Evolutionary conservation across 305 asterid genomes (phyloP).

Genomic region (Solanum hybrid): DNA sequence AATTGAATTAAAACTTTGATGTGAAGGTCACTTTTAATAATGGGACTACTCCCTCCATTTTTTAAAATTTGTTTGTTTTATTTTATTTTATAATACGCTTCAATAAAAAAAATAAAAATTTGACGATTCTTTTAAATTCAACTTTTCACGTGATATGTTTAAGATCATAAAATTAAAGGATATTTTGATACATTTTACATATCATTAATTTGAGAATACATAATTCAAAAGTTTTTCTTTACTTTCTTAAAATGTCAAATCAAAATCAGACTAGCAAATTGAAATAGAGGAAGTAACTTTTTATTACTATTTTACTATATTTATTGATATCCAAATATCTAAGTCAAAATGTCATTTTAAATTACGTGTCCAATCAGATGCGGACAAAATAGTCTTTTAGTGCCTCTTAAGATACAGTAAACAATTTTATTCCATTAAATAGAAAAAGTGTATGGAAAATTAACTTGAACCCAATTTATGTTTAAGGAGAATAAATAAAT

Average conservation of each 20-base stretch:
- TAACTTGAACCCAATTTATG: not conserved
- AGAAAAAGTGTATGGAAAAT: not conserved
- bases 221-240: not conserved
- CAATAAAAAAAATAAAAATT: too few species aligned
- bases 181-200: not conserved
- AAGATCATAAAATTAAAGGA: not conserved
- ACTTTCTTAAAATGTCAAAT: not conserved
- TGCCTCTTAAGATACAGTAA: not conserved
- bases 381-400: not conserved
- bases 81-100: too few species aligned
- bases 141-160: fast-evolving
- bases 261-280: not conserved
- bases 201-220: not conserved
- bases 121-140: not conserved
- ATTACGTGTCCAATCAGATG: not conserved
- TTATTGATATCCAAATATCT: not conserved
- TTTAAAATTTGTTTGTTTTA: not conserved
- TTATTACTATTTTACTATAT: too few species aligned
- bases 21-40: not conserved
- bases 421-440: not conserved
- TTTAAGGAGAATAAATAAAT: not conserved
- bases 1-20: not conserved
- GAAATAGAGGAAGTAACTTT: fast-evolving
- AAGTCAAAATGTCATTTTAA: not conserved
- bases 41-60: not conserved